These are phyloP conservation scores for Fusarium sp. DNA, from an alignment of 2,329 filamentous ascomycete genomes.

Conservation along the genomic window DNA sequence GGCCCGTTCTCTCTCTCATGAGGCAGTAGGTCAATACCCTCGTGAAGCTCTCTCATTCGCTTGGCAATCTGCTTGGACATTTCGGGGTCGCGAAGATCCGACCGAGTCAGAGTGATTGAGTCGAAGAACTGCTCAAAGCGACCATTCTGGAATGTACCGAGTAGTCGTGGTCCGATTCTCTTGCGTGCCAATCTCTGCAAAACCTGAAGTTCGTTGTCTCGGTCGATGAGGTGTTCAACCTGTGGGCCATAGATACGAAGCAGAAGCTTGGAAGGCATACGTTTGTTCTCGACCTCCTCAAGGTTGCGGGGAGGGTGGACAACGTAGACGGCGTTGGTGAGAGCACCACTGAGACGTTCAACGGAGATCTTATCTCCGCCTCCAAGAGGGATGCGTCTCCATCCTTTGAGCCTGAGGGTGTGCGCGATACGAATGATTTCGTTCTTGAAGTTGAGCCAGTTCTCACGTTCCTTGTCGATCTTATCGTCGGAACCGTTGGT, in stretches of 20 bases:
- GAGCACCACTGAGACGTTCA: conserved; percentile 82
- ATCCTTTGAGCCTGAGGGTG: conserved; percentile 88
- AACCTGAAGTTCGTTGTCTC: conserved; percentile 87
- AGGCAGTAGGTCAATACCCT: conserved; percentile 85
- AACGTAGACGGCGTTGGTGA: conserved; percentile 97
- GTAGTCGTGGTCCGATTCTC: conserved; percentile 87
- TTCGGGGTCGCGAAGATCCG: conserved; percentile 78
- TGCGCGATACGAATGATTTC: conserved; percentile 91
- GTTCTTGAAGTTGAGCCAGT: conserved; percentile 87
- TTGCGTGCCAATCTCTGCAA: conserved; percentile 85
- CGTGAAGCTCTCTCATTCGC: conserved; percentile 94
- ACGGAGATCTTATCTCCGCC: conserved; percentile 72
- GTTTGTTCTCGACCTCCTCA: conserved; percentile 51
- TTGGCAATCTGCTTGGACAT: conserved; percentile 95
- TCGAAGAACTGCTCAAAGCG: conserved; percentile 96
- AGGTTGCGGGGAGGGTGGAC: conserved; percentile 79
- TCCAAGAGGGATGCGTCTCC: conserved; percentile 81
- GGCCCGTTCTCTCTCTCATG: conserved; percentile 80
- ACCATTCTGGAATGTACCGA: conserved; percentile 93
- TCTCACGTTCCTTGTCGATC: conserved; percentile 72
- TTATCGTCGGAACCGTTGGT: conserved; percentile 48
- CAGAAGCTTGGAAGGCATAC: conserved; percentile 71
- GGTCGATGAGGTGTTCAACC: conserved; percentile 93
- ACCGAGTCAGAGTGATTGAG: conserved; percentile 77
- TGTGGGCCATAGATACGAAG: conserved; percentile 94